Percentiles rank a stretch among this genome's conserved stretches.
These are phyloP conservation scores for Phialophora chinensis DNA, from an alignment of 2,329 filamentous ascomycete species.

Conservation along the genomic window DNA sequence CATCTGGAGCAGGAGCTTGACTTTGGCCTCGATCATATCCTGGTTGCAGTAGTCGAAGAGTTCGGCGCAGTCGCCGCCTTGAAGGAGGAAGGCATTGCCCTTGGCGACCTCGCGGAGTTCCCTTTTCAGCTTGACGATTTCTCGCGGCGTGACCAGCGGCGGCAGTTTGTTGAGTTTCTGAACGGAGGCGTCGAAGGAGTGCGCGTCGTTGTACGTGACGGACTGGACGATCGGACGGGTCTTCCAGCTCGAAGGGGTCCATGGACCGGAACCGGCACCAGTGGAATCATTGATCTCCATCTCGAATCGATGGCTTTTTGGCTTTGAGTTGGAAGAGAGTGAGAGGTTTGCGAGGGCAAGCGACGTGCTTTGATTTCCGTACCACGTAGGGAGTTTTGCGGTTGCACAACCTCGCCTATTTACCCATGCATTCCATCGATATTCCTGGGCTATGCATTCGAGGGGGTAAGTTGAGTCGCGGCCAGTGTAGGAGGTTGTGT, in stretches of 20 bases:
- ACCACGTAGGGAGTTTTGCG: not conserved
- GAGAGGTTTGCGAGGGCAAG: not conserved
- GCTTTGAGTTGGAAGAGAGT: not conserved
- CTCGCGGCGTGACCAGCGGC: conserved; percentile 55
- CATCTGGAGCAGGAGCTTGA: conserved; percentile 97
- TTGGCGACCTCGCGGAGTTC: conserved; percentile 83
- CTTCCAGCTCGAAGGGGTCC: conserved; percentile 48
- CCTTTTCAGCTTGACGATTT: conserved; percentile 77
- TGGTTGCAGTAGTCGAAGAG: conserved; percentile 96
- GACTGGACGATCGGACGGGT: conserved; percentile 55
- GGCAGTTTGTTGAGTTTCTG: conserved; percentile 53
- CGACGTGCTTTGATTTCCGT: not conserved
- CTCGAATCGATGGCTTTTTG: not conserved
- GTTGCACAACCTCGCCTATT: not conserved
- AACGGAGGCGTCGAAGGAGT: conserved; percentile 49
- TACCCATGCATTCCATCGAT: not conserved
- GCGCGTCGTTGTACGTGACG: conserved; percentile 53
- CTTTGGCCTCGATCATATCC: conserved; percentile 89
- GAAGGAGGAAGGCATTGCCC: conserved; percentile 89
- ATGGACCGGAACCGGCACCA: conserved; percentile 9
- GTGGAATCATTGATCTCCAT: not conserved
- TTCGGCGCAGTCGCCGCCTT: conserved; percentile 94
- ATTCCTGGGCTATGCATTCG: not conserved
- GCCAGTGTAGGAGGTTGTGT: too few relatives aligned
- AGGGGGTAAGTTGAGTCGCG: not conserved